Conservation (phyloP, 176 grass and related monocot species). For the Triticum timopheevii region DNA sequence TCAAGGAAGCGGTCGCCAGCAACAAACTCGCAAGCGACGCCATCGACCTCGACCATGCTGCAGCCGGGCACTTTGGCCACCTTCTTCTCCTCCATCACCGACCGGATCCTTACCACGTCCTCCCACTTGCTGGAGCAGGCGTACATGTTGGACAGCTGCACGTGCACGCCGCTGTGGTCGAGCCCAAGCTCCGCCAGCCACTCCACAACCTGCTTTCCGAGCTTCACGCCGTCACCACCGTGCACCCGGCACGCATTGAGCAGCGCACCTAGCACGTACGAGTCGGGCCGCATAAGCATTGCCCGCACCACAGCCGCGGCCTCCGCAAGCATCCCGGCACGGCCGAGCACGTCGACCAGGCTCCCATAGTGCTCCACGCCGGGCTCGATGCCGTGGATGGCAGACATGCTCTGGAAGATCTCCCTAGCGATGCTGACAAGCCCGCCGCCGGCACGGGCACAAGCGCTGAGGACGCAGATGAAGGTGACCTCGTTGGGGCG, state of each 20-base stretch:
- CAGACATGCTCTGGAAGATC: slow-evolving; percentile 43
- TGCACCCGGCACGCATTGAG: slow-evolving; percentile 49
- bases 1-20: slow-evolving; percentile 56
- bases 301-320: slow-evolving; percentile 22
- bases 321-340: slow-evolving; percentile 47
- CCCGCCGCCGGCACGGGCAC: slow-evolving; percentile 30
- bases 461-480: slow-evolving; percentile 54
- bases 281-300: slow-evolving; percentile 59
- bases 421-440: slow-evolving; percentile 27
- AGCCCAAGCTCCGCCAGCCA: slow-evolving; percentile 35
- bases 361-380: slow-evolving; percentile 71
- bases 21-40: slow-evolving; percentile 51
- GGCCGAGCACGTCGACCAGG: slow-evolving; percentile 53
- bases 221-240: slow-evolving; percentile 23
- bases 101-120: slow-evolving; percentile 35
- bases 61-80: slow-evolving; percentile 44
- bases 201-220: slow-evolving; percentile 24
- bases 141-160: slow-evolving; percentile 67
- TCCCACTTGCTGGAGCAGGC: slow-evolving; percentile 47
- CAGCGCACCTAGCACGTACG: slow-evolving; percentile 64
- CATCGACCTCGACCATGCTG: slow-evolving; percentile 58
- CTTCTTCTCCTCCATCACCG: slow-evolving; percentile 33
- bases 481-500: slow-evolving; percentile 69
- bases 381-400: slow-evolving; percentile 4
- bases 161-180: slow-evolving; percentile 52